These are phyloP conservation scores for Arachnomyces sp. DNA, from an alignment of 2,329 filamentous ascomycete species.

Conservation along the genomic window DNA sequence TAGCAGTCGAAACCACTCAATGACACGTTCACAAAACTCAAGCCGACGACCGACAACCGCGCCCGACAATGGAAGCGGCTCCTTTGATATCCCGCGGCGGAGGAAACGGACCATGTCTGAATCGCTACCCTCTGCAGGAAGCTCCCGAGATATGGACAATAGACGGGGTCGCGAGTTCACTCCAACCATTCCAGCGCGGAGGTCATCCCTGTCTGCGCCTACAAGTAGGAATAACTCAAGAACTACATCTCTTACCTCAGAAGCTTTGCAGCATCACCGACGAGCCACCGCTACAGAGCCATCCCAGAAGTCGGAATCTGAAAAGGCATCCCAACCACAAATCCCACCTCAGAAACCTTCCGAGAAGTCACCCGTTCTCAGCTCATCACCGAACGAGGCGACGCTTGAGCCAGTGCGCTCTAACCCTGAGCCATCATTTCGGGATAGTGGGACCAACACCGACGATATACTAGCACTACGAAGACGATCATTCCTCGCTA, in stretches of 20 bases:
- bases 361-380: too few species aligned
- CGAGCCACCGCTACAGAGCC: background rate
- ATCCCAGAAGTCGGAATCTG: too few species aligned
- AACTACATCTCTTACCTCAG: conserved; percentile 37
- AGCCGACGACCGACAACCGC: conserved; percentile 28
- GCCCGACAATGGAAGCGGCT: conserved; percentile 25
- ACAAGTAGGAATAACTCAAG: conserved; percentile 38
- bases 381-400: too few species aligned
- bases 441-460: background rate
- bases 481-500: background rate
- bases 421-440: too few species aligned
- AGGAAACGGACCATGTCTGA: conserved; percentile 36
- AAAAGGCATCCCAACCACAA: too few species aligned
- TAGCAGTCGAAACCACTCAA: conserved; percentile 30
- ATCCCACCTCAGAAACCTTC: too few species aligned
- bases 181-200: conserved; percentile 32
- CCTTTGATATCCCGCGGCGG: conserved; percentile 24
- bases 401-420: too few species aligned
- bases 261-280: conserved; percentile 28
- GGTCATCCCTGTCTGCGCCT: conserved; percentile 39
- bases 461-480: background rate
- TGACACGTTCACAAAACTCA: conserved; percentile 31
- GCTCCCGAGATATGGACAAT: conserved; percentile 16
- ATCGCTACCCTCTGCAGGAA: conserved; percentile 19
- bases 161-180: conserved; percentile 21